Conservation (phyloP, 805 yeast species). For the Saccharomyces paradoxus region DNA sequence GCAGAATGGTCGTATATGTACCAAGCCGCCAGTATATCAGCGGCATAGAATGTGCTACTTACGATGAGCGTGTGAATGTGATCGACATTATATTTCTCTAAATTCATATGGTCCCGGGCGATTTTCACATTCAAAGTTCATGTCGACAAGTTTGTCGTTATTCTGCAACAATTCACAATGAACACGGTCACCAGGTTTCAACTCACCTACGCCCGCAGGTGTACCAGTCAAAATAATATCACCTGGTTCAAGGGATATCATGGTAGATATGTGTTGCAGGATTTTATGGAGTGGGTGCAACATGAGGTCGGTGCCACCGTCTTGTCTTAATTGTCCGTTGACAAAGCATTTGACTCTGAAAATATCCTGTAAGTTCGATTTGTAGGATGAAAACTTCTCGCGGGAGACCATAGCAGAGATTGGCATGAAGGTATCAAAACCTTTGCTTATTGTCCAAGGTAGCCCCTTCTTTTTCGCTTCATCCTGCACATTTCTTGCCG, state of each 20-base stretch:
- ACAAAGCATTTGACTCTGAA: conserved; percentile 35
- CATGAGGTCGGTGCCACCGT: conserved; percentile 76
- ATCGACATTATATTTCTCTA: conserved; percentile 31
- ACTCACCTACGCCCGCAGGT: conserved; percentile 91
- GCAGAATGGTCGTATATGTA: neutral
- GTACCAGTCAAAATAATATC: conserved; percentile 93
- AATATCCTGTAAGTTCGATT: conserved; percentile 33
- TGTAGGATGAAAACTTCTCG: conserved; percentile 43
- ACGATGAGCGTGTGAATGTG: neutral
- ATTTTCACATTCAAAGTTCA: conserved; percentile 32
- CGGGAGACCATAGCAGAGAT: conserved; percentile 68
- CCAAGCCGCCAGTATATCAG: neutral
- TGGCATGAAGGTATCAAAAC: conserved; percentile 93
- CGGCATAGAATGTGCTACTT: neutral
- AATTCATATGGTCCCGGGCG: conserved; percentile 56
- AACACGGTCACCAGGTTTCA: conserved; percentile 71
- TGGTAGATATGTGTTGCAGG: conserved; percentile 69
- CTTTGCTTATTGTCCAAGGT: conserved; percentile 96
- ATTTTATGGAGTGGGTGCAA: conserved; percentile 78
- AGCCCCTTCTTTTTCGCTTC: conserved; percentile 89
- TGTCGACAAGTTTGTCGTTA: conserved; percentile 48
- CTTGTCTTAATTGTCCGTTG: conserved; percentile 64
- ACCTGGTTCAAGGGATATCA: conserved; percentile 86
- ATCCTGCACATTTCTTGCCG: conserved; percentile 93
- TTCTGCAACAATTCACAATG: conserved; percentile 53